Evolutionary conservation across 495 filamentous ascomycete genomes (phyloP).

Genomic region (Wilcoxina mikolae): DNA sequence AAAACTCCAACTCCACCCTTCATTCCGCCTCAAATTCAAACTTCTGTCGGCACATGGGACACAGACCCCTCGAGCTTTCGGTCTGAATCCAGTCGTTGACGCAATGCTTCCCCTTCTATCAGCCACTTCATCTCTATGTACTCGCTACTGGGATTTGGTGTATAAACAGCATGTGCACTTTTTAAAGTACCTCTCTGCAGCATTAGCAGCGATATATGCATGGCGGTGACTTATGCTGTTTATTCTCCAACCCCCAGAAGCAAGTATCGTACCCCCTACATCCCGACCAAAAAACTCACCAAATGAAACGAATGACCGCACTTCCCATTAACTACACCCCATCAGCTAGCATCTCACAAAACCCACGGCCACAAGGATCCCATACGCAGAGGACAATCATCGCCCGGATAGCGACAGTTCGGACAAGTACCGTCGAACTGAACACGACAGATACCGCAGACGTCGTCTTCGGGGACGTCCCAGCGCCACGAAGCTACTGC

Average conservation of each 20-base stretch:
- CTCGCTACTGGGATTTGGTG: no score
- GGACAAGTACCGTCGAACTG: slow-evolving; percentile 97
- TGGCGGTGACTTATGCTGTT: no score
- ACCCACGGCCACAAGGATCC: slow-evolving; percentile 5
- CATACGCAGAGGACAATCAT: slow-evolving; percentile 84
- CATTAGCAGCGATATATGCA: no score
- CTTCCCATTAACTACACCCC: slow-evolving; percentile 64
- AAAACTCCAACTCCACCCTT: slow-evolving; percentile 32
- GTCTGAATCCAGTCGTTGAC: slow-evolving; percentile 92
- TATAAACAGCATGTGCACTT: no score
- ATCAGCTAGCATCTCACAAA: neutral
- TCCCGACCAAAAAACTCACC: slow-evolving; percentile 41
- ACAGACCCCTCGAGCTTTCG: slow-evolving; percentile 81
- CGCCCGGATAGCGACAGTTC: slow-evolving; percentile 92
- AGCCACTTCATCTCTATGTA: neutral
- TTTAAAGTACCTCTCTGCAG: no score
- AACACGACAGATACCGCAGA: slow-evolving; percentile 95
- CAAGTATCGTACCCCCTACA: no score
- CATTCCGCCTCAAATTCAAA: slow-evolving; percentile 11
- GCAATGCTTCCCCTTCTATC: slow-evolving; percentile 53
- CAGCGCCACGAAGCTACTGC: slow-evolving; percentile 92
- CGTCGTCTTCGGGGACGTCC: slow-evolving; percentile 95
- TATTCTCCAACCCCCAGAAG: no score
- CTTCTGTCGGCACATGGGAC: slow-evolving; percentile 94
- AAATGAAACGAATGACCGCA: slow-evolving; percentile 97